Percentiles rank a stretch among this genome's conserved stretches.
Evolutionary conservation across 257 asterid genomes (phyloP).

Genomic region (Knoxia roxburghii): DNA sequence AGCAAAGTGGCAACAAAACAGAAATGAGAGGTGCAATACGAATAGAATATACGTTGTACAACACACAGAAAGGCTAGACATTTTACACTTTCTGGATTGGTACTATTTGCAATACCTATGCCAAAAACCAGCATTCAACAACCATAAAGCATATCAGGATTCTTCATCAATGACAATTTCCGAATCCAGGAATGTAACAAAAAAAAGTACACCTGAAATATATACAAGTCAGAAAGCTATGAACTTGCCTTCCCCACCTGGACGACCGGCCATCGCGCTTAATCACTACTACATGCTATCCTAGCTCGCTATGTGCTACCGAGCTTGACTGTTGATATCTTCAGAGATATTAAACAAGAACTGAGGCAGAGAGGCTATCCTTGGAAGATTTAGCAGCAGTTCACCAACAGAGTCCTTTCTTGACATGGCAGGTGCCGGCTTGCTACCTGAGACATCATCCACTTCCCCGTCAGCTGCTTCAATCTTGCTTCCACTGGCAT

Average conservation of each 20-base stretch:
- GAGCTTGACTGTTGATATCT: conserved; percentile 54
- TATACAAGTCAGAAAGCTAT: conserved; percentile 11
- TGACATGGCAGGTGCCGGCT: conserved; percentile 49
- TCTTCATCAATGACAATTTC: conserved; percentile 65
- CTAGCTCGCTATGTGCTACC: conserved; percentile 25
- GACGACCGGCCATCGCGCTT: no score
- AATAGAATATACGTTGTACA: no score
- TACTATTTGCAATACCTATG: neutral
- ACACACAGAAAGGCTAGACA: neutral
- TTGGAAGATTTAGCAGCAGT: conserved; percentile 66
- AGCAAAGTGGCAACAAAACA: no score
- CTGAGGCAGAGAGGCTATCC: conserved; percentile 94
- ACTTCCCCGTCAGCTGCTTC: conserved; percentile 13
- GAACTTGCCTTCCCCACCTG: neutral
- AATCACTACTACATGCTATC: no score
- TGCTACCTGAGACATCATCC: conserved; percentile 24
- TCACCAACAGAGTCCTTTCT: conserved; percentile 89
- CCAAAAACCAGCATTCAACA: neutral
- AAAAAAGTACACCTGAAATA: neutral
- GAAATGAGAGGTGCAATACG: no score
- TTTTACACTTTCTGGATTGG: neutral
- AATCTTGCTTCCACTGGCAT: conserved; percentile 12
- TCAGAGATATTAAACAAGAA: conserved; percentile 68
- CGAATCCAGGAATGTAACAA: conserved; percentile 36
- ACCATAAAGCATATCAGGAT: conserved; percentile 31